Conservation (phyloP, 495 filamentous ascomycete genomes). For the Neurospora discreta region DNA sequence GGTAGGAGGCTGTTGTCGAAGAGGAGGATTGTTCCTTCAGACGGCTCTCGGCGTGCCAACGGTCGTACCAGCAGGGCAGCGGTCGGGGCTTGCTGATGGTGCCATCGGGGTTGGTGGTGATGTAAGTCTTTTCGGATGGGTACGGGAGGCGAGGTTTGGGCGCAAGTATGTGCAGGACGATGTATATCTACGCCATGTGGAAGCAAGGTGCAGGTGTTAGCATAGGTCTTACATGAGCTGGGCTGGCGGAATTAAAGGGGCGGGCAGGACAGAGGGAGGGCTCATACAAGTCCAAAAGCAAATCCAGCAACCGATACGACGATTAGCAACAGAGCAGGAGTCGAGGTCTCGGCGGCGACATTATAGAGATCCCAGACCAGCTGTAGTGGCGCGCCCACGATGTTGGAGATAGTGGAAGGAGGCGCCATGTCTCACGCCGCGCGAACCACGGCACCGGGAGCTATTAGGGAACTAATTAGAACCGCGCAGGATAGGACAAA, state of each 20-base stretch:
- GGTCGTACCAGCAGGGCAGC: conserved; percentile 78
- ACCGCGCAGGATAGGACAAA: not conserved
- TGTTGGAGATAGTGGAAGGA: not conserved
- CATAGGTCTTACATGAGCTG: not conserved
- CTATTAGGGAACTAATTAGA: too few relatives aligned
- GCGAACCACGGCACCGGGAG: not conserved
- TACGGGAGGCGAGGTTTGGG: conserved; percentile 65
- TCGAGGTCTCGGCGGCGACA: conserved; percentile 18
- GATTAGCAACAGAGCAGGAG: conserved; percentile 17
- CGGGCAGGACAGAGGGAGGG: not conserved
- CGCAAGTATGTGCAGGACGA: conserved; percentile 60
- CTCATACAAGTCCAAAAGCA: conserved; percentile 20
- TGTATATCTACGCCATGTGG: conserved; percentile 37
- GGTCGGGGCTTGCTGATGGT: conserved; percentile 43
- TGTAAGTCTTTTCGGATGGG: conserved; percentile 78
- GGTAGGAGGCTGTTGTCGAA: conserved; percentile 6
- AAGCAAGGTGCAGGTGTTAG: not conserved
- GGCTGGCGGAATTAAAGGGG: not conserved
- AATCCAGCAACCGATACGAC: conserved; percentile 15
- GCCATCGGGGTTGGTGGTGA: conserved; percentile 58
- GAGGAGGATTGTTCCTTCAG: conserved; percentile 16
- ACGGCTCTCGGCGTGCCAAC: conserved; percentile 44
- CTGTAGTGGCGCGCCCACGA: conserved; percentile 10
- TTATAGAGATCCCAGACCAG: conserved; percentile 18
- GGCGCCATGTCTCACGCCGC: conserved; percentile 2